Conservation (phyloP, 2,329 filamentous ascomycete species). For the Neopestalotiopsis sp. region DNA sequence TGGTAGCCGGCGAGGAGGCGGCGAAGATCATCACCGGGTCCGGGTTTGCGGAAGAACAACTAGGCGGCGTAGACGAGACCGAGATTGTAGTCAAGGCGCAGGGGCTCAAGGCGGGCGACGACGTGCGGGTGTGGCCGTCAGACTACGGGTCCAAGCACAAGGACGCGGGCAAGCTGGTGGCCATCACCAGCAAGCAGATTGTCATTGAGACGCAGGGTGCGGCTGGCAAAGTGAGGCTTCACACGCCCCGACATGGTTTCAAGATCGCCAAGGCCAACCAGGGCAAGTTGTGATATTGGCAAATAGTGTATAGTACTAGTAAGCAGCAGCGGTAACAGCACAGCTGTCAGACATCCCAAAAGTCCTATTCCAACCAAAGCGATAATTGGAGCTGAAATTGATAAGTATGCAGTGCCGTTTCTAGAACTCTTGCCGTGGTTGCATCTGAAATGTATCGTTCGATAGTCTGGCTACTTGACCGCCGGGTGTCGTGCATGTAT, state of each 20-base stretch:
- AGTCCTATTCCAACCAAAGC: not conserved
- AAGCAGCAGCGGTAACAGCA: not conserved
- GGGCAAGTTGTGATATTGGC: slow-evolving; percentile 2
- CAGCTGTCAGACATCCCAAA: not conserved
- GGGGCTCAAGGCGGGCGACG: slow-evolving; percentile 55
- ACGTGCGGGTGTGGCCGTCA: slow-evolving; percentile 64
- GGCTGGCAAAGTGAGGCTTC: slow-evolving; percentile 54
- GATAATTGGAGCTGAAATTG: not conserved
- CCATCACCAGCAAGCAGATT: slow-evolving; percentile 57
- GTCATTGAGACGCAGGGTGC: slow-evolving; percentile 58
- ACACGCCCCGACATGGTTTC: slow-evolving; percentile 67
- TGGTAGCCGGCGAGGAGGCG: slow-evolving; percentile 59
- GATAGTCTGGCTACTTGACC: not conserved
- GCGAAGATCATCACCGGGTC: slow-evolving; percentile 49
- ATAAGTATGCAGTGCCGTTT: not conserved
- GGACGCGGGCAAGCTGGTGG: slow-evolving; percentile 61
- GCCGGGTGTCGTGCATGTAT: not conserved
- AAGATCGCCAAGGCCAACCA: slow-evolving; percentile 44
- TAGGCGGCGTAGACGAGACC: slow-evolving; percentile 45
- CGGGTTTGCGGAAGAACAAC: slow-evolving; percentile 49
- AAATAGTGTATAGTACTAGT: not conserved
- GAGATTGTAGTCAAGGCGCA: slow-evolving; percentile 54
- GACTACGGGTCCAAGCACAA: slow-evolving; percentile 65
- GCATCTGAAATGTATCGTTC: not conserved
- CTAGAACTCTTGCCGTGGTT: not conserved